phyloP scores from a whole-genome alignment of 2,329 filamentous ascomycete species.

The Parasarocladium wereldwijsianum region DNA sequence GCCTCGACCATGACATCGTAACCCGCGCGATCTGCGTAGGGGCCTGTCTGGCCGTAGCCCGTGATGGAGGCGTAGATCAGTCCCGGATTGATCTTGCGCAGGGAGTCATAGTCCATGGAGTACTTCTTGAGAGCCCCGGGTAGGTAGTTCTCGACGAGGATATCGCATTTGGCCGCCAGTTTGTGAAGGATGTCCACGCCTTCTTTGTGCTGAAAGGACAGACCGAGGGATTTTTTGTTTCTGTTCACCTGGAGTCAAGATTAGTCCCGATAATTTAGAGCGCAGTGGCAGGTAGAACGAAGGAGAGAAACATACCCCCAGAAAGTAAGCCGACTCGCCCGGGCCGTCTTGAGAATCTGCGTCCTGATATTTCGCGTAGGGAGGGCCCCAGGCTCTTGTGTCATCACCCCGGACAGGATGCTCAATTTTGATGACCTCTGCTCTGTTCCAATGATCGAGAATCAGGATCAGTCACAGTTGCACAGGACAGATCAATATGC shows the following conservation, averaged over 20 bases:
- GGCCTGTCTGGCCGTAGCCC: slow-evolving; percentile 90
- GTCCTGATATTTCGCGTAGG: slow-evolving; percentile 72
- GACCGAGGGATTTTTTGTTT: slow-evolving; percentile 86
- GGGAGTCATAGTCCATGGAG: slow-evolving; percentile 69
- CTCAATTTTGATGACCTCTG: slow-evolving; percentile 95
- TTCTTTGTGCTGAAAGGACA: slow-evolving; percentile 76
- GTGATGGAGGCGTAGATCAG: slow-evolving; percentile 95
- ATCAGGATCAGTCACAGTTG: too few species aligned
- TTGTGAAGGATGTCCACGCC: slow-evolving; percentile 81
- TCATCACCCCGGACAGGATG: slow-evolving; percentile 86
- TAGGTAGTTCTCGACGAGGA: slow-evolving; percentile 93
- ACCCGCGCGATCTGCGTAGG: slow-evolving; percentile 72
- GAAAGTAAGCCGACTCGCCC: slow-evolving; percentile 89
- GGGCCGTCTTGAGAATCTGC: slow-evolving; percentile 48
- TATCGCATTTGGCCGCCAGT: slow-evolving; percentile 71
- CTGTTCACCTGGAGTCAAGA: slow-evolving; percentile 57
- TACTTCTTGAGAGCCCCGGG: slow-evolving; percentile 86
- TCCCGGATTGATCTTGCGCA: slow-evolving; percentile 67
- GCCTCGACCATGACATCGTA: slow-evolving; percentile 99
- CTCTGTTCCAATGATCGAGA: slow-evolving; percentile 31
- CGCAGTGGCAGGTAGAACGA: not conserved
- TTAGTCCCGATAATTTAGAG: slow-evolving; percentile 6
- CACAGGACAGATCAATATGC: too few species aligned
- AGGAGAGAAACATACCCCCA: slow-evolving; percentile 47
- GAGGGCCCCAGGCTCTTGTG: slow-evolving; percentile 90